Conservation (phyloP, 1,139 yeast genomes). For the Suhomyces choctaworum region DNA sequence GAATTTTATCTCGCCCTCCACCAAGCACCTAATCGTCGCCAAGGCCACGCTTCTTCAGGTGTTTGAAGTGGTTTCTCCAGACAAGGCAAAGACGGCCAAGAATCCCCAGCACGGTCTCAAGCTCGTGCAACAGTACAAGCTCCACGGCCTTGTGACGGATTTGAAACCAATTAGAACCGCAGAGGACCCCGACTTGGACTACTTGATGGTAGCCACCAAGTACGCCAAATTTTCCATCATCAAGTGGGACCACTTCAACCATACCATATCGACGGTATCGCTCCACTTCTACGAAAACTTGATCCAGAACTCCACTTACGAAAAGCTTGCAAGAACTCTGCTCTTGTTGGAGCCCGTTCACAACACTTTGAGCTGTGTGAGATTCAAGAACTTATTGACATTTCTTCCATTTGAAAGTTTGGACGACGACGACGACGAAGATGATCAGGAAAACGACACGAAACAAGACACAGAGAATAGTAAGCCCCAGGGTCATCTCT, state of each 20-base stretch:
- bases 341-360: slow-evolving; percentile 66
- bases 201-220: slow-evolving; percentile 66
- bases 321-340: slow-evolving; percentile 45
- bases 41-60: slow-evolving; percentile 74
- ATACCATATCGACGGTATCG: slow-evolving; percentile 66
- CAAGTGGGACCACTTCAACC: slow-evolving; percentile 60
- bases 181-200: slow-evolving; percentile 55
- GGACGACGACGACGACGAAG: slow-evolving; percentile 43
- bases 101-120: slow-evolving; percentile 41
- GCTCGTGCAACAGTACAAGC: slow-evolving; percentile 63
- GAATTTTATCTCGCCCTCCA: slow-evolving; percentile 53
- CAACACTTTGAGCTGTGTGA: slow-evolving; percentile 59
- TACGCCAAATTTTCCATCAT: slow-evolving; percentile 77
- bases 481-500: slow-evolving; percentile 22
- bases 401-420: slow-evolving; percentile 63
- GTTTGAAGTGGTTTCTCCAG: slow-evolving; percentile 44
- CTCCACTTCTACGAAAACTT: slow-evolving; percentile 84
- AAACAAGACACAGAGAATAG: slow-evolving; percentile 21
- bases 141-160: slow-evolving; percentile 70
- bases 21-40: slow-evolving; percentile 63
- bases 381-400: slow-evolving; percentile 71
- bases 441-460: slow-evolving; percentile 29
- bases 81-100: slow-evolving; percentile 21
- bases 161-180: slow-evolving; percentile 53
- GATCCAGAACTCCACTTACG: slow-evolving; percentile 52